Conservation (phyloP, 345 rosid genomes). For the Stellera chamaejasme region DNA sequence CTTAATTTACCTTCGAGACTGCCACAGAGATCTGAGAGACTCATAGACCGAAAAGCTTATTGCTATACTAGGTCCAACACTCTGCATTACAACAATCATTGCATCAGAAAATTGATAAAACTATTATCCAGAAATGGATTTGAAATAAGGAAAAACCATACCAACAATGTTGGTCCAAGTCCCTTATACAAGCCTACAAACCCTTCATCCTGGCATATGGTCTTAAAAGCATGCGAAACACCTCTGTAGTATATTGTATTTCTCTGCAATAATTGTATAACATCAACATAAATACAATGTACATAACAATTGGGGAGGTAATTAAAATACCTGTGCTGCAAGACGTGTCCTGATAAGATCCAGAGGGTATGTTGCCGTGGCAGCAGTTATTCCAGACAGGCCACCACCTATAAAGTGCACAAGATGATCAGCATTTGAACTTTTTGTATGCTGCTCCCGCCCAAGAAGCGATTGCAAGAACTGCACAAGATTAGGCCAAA, state of each 20-base stretch:
- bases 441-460: slow-evolving; percentile 28
- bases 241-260: slow-evolving; percentile 77
- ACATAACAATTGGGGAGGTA: not conserved
- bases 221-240: slow-evolving; percentile 59
- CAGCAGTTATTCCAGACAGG: slow-evolving; percentile 92
- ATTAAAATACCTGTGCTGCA: slow-evolving; percentile 72
- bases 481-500: slow-evolving; percentile 25
- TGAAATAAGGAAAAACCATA: slow-evolving; percentile 19
- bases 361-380: slow-evolving; percentile 78
- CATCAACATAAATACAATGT: slow-evolving; percentile 1
- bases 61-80: slow-evolving; percentile 92
- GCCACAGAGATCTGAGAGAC: slow-evolving; percentile 62
- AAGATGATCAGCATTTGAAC: slow-evolving; percentile 23
- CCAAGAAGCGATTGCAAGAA: slow-evolving; percentile 39
- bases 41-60: slow-evolving; percentile 82
- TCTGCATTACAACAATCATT: slow-evolving; percentile 33
- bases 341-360: slow-evolving; percentile 98
- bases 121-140: slow-evolving; percentile 5
- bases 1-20: slow-evolving; percentile 45
- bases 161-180: slow-evolving; percentile 94
- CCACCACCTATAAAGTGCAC: slow-evolving; percentile 88
- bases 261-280: slow-evolving; percentile 39
- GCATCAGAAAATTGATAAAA: slow-evolving; percentile 1
- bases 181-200: slow-evolving; percentile 86
- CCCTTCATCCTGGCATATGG: slow-evolving; percentile 84